Evolutionary conservation across 495 filamentous ascomycete genomes (phyloP), one percentile per base, ranked within the genome.

Genomic region (Penicillium parvum): DNA sequence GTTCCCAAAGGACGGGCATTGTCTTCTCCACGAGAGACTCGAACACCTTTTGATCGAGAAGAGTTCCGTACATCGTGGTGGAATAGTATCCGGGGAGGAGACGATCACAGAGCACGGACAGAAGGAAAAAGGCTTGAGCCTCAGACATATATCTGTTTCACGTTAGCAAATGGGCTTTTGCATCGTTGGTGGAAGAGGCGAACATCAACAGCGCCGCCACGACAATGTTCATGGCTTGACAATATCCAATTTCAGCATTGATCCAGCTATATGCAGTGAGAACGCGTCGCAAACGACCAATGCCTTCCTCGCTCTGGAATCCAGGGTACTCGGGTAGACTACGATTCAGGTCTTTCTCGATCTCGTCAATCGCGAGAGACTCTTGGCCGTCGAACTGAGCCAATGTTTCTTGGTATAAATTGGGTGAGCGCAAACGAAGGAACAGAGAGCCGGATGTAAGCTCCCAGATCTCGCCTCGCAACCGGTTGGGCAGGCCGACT

Each of bases 151-250:
- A 98, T 57, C 83, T 87, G 44, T 5, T 33, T 38, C 14, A 38
- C 14, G 55, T 71, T 37, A 64, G 64, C 37, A 16, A 26, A 7
- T 20, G 32, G 4, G 5, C 1, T 8, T 10, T 21, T 16, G n/a
- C 4, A 15, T 27, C 32, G 28, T 7, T 12, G 17, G 14, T 4
- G 2, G 26, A 45, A 17, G 25, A 8, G n/a, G 58, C 75, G 32
- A 70, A 86, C 72, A 98, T 98, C 26, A 98, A 74, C 39, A 98
- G 63, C 7, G 92, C 92, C 12, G 92, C 92, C 5, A 95, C 90
- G 12, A 98, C 92, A 47, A 98, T 98, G 59, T 98, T 98, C 92
- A 98, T 98, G 16, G 92, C 92, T 63, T 98, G 92, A 61, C 92
- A 98, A 61, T 98, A 98, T 18, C 92, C 92, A 27, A 98, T 90